These are phyloP conservation scores for Polytolypa hystricis DNA, from an alignment of 2,329 filamentous ascomycete genomes.

Conservation along the genomic window DNA sequence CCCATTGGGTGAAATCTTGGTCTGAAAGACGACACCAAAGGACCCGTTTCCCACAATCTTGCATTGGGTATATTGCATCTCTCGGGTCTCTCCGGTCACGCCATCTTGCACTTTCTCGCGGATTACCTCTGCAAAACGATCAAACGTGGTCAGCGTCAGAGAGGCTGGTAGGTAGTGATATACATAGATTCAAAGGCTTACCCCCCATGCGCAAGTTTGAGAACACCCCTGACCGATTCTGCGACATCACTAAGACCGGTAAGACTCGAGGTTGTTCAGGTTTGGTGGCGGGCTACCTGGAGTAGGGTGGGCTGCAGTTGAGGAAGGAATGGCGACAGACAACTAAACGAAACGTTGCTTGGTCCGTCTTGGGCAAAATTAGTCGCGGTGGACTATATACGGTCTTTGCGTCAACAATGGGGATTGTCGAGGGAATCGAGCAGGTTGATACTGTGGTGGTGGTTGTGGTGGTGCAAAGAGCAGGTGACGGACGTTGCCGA, in stretches of 20 bases:
- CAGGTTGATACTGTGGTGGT: background rate
- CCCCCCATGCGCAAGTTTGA: constrained; percentile 89
- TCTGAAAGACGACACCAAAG: constrained; percentile 98
- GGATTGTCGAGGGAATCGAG: constrained; percentile 19
- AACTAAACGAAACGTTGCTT: constrained; percentile 28
- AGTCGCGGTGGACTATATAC: no score
- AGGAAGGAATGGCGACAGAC: constrained; percentile 35
- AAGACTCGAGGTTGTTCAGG: background rate
- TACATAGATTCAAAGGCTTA: constrained; percentile 44
- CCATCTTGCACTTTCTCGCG: constrained; percentile 99
- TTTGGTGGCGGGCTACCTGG: constrained; percentile 27
- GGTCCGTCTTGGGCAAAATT: constrained; percentile 50
- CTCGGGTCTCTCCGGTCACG: constrained; percentile 87
- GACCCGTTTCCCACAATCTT: constrained; percentile 99
- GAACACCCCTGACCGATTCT: constrained; percentile 85
- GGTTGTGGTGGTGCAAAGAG: background rate
- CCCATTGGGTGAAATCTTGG: constrained; percentile 91
- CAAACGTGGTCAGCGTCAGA: no score
- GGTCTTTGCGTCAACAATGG: no score
- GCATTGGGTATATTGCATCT: constrained; percentile 97
- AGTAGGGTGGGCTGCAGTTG: constrained; percentile 32
- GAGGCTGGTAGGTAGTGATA: constrained; percentile 8
- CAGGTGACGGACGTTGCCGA: no score
- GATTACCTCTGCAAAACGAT: constrained; percentile 63
- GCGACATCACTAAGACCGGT: constrained; percentile 59